phyloP scores from a whole-genome alignment of 257 asterid genomes.

The Nemophila menziesii region DNA sequence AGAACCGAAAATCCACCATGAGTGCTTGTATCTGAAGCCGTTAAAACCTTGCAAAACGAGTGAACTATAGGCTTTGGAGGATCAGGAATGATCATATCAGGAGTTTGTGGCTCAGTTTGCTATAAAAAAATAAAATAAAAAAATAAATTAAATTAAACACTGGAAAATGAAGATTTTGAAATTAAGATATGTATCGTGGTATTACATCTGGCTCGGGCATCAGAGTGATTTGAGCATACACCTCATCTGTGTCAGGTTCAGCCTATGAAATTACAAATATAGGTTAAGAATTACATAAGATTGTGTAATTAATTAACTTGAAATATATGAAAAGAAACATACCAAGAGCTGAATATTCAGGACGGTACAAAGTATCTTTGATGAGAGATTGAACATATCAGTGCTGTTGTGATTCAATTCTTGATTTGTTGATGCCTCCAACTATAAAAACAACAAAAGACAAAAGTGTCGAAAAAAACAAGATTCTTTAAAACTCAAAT shows the following conservation, averaged over 20 bases:
- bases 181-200: background rate
- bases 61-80: constrained; percentile 21
- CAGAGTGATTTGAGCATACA: constrained; percentile 40
- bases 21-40: constrained; percentile 50
- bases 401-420: constrained; percentile 47
- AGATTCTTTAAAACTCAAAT: constrained; percentile 11
- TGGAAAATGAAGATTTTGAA: too few species aligned
- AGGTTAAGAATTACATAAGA: too few species aligned
- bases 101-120: constrained; percentile 31
- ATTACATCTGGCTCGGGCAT: constrained; percentile 36
- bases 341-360: constrained; percentile 46
- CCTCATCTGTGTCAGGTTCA: constrained; percentile 42
- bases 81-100: constrained; percentile 12
- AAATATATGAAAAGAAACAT: constrained; percentile 14
- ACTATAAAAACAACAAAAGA: constrained; percentile 22
- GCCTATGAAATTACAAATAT: constrained; percentile 20
- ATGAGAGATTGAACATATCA: constrained; percentile 49
- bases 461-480: constrained; percentile 5
- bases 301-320: background rate
- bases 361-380: constrained; percentile 64
- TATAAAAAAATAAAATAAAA: constrained; percentile 8
- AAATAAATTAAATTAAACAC: constrained; percentile 1
- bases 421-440: constrained; percentile 75
- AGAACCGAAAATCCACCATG: constrained; percentile 52
- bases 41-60: constrained; percentile 38